These are phyloP conservation scores for Raphidocelis subcapitata DNA, from an alignment of 139 green algal species.

Conservation along the genomic window DNA sequence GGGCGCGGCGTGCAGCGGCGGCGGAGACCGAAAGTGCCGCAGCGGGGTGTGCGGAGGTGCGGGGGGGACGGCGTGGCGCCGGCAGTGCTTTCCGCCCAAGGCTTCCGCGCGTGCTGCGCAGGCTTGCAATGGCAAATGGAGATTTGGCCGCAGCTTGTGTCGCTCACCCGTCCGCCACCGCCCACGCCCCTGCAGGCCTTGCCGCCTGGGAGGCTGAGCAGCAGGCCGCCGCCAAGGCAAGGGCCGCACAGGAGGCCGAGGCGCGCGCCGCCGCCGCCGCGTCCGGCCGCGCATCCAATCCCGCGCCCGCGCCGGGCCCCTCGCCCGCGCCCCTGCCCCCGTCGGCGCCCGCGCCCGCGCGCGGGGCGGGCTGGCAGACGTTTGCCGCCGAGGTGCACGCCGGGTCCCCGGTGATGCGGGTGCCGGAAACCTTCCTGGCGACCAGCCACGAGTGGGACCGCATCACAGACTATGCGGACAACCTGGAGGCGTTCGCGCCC, in stretches of 20 bases:
- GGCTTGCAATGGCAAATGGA: not conserved
- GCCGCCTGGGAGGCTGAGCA: too few relatives aligned
- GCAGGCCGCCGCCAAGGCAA: too few relatives aligned
- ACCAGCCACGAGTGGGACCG: constrained; percentile 27
- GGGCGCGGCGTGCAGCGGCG: not conserved
- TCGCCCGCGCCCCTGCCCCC: not conserved
- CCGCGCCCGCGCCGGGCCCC: not conserved
- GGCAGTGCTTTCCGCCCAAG: not conserved
- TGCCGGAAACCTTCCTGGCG: constrained; percentile 21
- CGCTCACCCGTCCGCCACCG: not conserved
- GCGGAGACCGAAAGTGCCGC: not conserved
- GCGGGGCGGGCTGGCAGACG: constrained; percentile 5
- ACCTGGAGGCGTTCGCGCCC: constrained; percentile 1
- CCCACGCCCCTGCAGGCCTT: too few relatives aligned
- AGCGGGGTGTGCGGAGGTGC: not conserved
- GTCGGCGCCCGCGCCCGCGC: not conserved
- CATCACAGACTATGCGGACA: constrained; percentile 23
- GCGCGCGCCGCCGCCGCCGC: not conserved
- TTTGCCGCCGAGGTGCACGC: constrained; percentile 1
- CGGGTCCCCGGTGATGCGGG: not conserved
- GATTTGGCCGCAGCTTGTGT: not conserved
- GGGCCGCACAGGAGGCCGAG: too few relatives aligned
- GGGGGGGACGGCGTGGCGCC: not conserved
- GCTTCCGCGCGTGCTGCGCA: not conserved
- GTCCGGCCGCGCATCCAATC: not conserved